Conservation (phyloP, 345 rosid species). For the Tarenaya hassleriana region DNA sequence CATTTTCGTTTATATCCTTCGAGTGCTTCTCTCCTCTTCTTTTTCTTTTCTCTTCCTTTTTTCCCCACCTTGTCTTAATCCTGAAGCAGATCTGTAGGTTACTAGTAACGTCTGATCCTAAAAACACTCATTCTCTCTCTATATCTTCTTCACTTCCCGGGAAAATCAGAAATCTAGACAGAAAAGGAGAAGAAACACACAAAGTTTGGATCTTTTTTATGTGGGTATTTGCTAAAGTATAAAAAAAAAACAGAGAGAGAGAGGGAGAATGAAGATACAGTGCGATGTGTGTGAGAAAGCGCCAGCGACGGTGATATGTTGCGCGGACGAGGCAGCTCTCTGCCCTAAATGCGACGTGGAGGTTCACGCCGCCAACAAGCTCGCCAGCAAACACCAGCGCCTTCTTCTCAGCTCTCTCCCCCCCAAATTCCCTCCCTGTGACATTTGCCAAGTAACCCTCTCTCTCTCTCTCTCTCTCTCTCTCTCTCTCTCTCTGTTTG, state of each 20-base stretch:
- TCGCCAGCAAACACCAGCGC: slow-evolving; percentile 94
- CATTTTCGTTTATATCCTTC: neutral
- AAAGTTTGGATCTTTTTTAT: neutral
- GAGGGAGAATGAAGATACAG: slow-evolving; percentile 71
- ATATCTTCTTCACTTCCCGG: too few species aligned
- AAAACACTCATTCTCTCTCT: too few species aligned
- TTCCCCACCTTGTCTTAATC: too few species aligned
- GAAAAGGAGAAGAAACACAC: too few species aligned
- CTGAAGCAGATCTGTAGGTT: too few species aligned
- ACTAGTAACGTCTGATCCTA: too few species aligned
- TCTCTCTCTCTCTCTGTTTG: neutral
- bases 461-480: neutral
- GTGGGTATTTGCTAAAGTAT: neutral
- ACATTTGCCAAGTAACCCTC: slow-evolving; percentile 68
- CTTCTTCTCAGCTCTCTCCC: slow-evolving; percentile 74
- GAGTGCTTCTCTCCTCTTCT: neutral
- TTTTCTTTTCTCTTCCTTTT: neutral
- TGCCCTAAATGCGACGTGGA: slow-evolving; percentile 76
- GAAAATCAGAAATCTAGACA: too few species aligned
- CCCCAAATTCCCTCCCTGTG: slow-evolving; percentile 77
- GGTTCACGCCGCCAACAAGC: slow-evolving; percentile 92
- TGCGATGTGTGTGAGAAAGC: slow-evolving; percentile 98
- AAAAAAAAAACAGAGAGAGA: neutral
- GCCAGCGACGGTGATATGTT: slow-evolving; percentile 90
- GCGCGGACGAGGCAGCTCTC: slow-evolving; percentile 95